Evolutionary conservation across 805 yeast species (phyloP).

Genomic region (Spathaspora gorwiae): DNA sequence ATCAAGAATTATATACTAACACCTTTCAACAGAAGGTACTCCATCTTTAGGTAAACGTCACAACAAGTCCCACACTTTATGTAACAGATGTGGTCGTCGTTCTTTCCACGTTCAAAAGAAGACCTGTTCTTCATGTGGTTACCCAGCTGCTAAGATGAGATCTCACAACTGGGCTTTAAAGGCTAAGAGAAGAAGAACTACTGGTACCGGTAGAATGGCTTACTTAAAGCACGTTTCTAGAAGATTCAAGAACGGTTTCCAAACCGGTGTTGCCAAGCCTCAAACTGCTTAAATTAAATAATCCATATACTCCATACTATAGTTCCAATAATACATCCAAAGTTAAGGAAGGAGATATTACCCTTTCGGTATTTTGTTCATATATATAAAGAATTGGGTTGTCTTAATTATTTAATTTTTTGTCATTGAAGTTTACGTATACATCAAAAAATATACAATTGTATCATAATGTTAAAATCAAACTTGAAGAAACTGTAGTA

Average conservation of each 20-base stretch:
- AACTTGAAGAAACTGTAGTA: too few species aligned
- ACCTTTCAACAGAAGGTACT: slow-evolving; percentile 75
- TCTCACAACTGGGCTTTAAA: slow-evolving; percentile 98
- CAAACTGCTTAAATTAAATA: slow-evolving; percentile 51
- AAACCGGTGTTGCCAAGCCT: slow-evolving; percentile 73
- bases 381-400: slow-evolving; percentile 2
- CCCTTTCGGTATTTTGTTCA: neutral
- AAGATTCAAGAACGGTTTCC: slow-evolving; percentile 99
- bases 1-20: slow-evolving; percentile 12
- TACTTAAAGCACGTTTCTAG: slow-evolving; percentile 95
- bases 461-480: slow-evolving; percentile 4
- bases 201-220: slow-evolving; percentile 99
- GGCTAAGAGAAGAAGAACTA: slow-evolving; percentile 99
- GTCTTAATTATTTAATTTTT: slow-evolving; percentile 1
- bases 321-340: neutral
- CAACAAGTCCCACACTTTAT: slow-evolving; percentile 98
- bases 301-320: neutral
- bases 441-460: slow-evolving; percentile 8
- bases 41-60: slow-evolving; percentile 99
- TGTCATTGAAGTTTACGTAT: slow-evolving; percentile 5
- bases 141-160: slow-evolving; percentile 99
- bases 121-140: slow-evolving; percentile 98
- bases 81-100: slow-evolving; percentile 99
- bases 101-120: slow-evolving; percentile 99
- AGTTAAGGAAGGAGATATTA: neutral